phyloP scores from a whole-genome alignment of 2,329 filamentous ascomycete species.

The Apiospora koreana region DNA sequence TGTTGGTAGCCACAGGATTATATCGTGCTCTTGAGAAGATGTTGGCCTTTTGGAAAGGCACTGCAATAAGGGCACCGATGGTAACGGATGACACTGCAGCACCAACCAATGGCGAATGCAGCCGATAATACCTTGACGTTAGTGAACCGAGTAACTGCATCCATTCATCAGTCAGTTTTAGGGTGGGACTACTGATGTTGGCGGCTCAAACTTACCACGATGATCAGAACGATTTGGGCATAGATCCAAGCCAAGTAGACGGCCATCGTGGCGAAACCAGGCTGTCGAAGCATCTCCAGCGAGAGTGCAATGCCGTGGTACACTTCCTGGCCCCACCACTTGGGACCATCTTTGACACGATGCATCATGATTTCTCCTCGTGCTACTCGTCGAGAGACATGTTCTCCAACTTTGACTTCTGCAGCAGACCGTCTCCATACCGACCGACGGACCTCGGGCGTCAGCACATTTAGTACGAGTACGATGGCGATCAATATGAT shows the following conservation, averaged over 20 bases:
- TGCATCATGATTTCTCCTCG: constrained; percentile 78
- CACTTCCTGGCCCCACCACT: constrained; percentile 77
- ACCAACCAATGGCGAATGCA: constrained; percentile 66
- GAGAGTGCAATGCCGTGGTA: constrained; percentile 69
- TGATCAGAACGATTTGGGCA: constrained; percentile 72
- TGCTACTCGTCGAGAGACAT: constrained; percentile 60
- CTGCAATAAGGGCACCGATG: constrained; percentile 67
- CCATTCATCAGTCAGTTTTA: neutral
- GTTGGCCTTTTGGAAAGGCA: constrained; percentile 74
- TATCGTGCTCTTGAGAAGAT: constrained; percentile 66
- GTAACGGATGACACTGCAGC: constrained; percentile 66
- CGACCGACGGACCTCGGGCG: constrained; percentile 71
- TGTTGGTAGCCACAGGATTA: constrained; percentile 60
- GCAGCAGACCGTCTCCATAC: constrained; percentile 68
- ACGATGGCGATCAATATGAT: constrained; percentile 67
- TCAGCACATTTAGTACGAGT: constrained; percentile 68
- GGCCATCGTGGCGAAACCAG: constrained; percentile 71
- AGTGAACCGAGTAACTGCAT: constrained; percentile 66
- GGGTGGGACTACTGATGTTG: no score
- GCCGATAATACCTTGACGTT: constrained; percentile 67
- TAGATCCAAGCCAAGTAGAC: constrained; percentile 80
- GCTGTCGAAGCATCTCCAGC: constrained; percentile 70
- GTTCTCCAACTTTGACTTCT: constrained; percentile 58
- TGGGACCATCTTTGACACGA: constrained; percentile 68
- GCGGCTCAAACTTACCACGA: constrained; percentile 46